These are phyloP conservation scores for Xylaria sp. DNA, from an alignment of 2,329 filamentous ascomycete species.

Conservation along the genomic window DNA sequence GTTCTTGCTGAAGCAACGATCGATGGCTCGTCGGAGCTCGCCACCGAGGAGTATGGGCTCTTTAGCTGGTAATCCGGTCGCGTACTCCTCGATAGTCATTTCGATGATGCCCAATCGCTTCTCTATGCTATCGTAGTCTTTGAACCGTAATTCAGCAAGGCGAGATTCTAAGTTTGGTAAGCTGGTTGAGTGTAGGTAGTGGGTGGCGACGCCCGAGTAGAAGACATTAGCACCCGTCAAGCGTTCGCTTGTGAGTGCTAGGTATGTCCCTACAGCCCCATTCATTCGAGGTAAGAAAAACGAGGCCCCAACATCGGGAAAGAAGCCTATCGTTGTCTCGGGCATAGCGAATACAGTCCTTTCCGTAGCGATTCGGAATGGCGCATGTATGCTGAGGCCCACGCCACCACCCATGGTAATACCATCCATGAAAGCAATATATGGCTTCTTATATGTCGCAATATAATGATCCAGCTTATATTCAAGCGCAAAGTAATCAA, in stretches of 20 bases:
- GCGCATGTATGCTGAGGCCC: conserved; percentile 90
- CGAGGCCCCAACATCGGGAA: conserved; percentile 94
- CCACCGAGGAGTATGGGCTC: conserved; percentile 72
- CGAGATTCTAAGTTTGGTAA: conserved; percentile 82
- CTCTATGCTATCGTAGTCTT: conserved; percentile 70
- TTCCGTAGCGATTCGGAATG: conserved; percentile 95
- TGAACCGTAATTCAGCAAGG: conserved; percentile 87
- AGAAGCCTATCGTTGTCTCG: conserved; percentile 97
- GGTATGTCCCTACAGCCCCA: conserved; percentile 85
- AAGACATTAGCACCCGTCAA: conserved; percentile 84
- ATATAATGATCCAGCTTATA: conserved; percentile 96
- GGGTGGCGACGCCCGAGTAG: conserved; percentile 90
- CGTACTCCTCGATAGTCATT: conserved; percentile 89
- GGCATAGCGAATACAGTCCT: conserved; percentile 97
- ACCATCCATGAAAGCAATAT: conserved; percentile 94
- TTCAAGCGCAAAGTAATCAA: conserved; percentile 90
- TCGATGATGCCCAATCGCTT: conserved; percentile 76
- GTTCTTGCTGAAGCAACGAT: conserved; percentile 76
- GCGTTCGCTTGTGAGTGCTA: conserved; percentile 87
- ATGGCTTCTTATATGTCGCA: conserved; percentile 90
- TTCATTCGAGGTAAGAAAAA: conserved; percentile 95
- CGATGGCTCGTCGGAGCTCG: conserved; percentile 77
- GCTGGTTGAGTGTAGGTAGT: conserved; percentile 92
- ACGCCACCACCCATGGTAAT: conserved; percentile 99
- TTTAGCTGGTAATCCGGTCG: conserved; percentile 80